Evolutionary conservation across 176 grass and related monocot species (phyloP).

Genomic region (Oryza australiensis): DNA sequence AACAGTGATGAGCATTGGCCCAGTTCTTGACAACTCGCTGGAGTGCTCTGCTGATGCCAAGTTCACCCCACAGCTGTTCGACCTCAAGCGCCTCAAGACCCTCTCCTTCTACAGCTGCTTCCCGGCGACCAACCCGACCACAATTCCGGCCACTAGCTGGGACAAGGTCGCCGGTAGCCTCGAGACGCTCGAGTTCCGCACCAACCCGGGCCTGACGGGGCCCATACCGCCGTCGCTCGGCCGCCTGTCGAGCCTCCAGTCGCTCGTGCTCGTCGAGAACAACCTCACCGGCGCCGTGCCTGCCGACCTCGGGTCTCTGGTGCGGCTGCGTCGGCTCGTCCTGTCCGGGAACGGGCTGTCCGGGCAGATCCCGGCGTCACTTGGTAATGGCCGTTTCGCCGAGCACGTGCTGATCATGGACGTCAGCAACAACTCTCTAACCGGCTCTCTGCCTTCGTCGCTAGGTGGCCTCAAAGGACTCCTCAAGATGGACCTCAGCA

Average conservation of each 20-base stretch:
- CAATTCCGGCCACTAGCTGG: slow-evolving; percentile 59
- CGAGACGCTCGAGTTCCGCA: slow-evolving; percentile 75
- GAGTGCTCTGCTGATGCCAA: slow-evolving; percentile 53
- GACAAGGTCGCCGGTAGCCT: slow-evolving; percentile 59
- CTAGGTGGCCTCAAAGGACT: slow-evolving; percentile 64
- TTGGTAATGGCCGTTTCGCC: slow-evolving; percentile 47
- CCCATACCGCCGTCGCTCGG: slow-evolving; percentile 53
- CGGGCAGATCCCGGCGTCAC: slow-evolving; percentile 56
- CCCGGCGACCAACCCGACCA: slow-evolving; percentile 31
- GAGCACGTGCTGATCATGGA: slow-evolving; percentile 60
- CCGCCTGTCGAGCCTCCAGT: slow-evolving; percentile 59
- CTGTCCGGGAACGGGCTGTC: slow-evolving; percentile 69
- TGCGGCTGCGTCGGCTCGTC: slow-evolving; percentile 60
- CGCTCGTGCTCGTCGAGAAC: slow-evolving; percentile 81
- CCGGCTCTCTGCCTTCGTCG: slow-evolving; percentile 62
- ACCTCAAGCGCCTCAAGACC: slow-evolving; percentile 67
- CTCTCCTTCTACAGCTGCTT: slow-evolving; percentile 86
- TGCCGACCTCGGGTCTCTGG: slow-evolving; percentile 44
- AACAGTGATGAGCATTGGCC: slow-evolving; percentile 71
- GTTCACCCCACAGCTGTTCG: slow-evolving; percentile 68
- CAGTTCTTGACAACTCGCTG: slow-evolving; percentile 86
- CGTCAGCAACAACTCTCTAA: slow-evolving; percentile 52
- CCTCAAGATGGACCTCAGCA: slow-evolving; percentile 84
- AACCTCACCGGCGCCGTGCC: slow-evolving; percentile 61
- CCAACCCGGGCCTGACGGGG: slow-evolving; percentile 58